A percentile compares a stretch with the other conserved stretches of the same genome.
Evolutionary conservation across 1,139 yeast genomes (phyloP).

Genomic region (Pichia kudriavzevii): DNA sequence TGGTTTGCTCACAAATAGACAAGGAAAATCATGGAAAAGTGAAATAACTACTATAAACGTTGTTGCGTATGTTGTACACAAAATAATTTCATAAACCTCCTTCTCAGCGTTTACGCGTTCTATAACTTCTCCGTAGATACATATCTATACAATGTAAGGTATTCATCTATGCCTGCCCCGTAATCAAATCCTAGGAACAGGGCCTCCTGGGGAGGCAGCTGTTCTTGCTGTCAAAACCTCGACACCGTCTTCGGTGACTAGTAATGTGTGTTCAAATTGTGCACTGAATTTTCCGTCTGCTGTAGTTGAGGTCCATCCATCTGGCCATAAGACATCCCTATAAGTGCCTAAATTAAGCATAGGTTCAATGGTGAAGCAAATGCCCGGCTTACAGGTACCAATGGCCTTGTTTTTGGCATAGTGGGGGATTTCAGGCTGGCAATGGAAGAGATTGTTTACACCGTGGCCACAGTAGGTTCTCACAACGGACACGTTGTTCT

Average conservation of each 20-base stretch:
- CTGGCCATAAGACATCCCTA: constrained; percentile 90
- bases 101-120: too few relatives aligned
- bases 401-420: constrained; percentile 89
- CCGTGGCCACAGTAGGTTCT: constrained; percentile 95
- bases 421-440: constrained; percentile 91
- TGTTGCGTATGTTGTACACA: too few relatives aligned
- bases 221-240: constrained; percentile 84
- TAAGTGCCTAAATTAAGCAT: constrained; percentile 89
- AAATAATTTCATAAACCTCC: too few relatives aligned
- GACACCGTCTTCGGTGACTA: constrained; percentile 90
- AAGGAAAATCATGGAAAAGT: too few relatives aligned
- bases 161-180: too few relatives aligned
- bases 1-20: too few relatives aligned
- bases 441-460: constrained; percentile 77
- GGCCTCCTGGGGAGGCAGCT: constrained; percentile 81
- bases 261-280: constrained; percentile 88
- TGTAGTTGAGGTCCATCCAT: constrained; percentile 93
- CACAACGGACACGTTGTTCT: constrained; percentile 78
- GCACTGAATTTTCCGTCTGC: constrained; percentile 86
- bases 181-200: constrained; percentile 53
- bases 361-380: constrained; percentile 97
- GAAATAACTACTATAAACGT: too few relatives aligned
- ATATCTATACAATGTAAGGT: too few relatives aligned
- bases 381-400: constrained; percentile 92
- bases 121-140: too few relatives aligned